These are phyloP conservation scores for Babesia ovis DNA, from an alignment of 169 alveolate genomes.

Conservation along the genomic window DNA sequence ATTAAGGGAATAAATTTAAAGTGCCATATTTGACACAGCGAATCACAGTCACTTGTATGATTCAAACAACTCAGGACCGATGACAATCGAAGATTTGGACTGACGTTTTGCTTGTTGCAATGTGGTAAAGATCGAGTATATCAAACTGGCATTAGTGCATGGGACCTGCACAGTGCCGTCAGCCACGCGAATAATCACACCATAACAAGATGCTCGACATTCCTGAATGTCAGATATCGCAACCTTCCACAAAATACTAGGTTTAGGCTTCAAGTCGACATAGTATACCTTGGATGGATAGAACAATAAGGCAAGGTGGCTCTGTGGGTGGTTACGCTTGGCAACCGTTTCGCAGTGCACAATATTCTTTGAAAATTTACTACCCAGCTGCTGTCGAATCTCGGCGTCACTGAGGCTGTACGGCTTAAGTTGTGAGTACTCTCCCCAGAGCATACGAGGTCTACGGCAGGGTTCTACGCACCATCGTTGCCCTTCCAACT, in stretches of 20 bases:
- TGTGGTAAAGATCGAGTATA: constrained; percentile 33
- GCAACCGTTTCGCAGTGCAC: constrained; percentile 71
- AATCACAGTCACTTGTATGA: constrained; percentile 17
- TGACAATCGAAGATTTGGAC: constrained; percentile 37
- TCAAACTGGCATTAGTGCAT: constrained; percentile 49
- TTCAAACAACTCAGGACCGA: constrained; percentile 61
- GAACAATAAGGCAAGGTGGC: constrained; percentile 60
- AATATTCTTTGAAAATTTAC: constrained; percentile 75
- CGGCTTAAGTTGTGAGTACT: constrained; percentile 68
- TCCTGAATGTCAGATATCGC: constrained; percentile 45
- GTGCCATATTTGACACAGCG: no score
- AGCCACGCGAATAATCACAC: constrained; percentile 47
- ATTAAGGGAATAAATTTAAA: no score
- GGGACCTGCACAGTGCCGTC: constrained; percentile 52
- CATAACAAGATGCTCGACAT: constrained; percentile 61
- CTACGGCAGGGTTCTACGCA: constrained; percentile 75
- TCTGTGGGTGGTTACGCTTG: constrained; percentile 35
- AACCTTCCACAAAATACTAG: constrained; percentile 52
- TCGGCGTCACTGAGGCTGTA: constrained; percentile 81
- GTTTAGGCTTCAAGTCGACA: constrained; percentile 50
- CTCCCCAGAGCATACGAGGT: constrained; percentile 90
- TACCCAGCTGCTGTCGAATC: constrained; percentile 79
- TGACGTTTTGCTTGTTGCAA: constrained; percentile 54
- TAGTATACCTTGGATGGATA: constrained; percentile 64
- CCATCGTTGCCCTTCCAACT: constrained; percentile 39